Conservation (phyloP, 2,329 filamentous ascomycete genomes). For the Ophiocordyceps robertsii region DNA sequence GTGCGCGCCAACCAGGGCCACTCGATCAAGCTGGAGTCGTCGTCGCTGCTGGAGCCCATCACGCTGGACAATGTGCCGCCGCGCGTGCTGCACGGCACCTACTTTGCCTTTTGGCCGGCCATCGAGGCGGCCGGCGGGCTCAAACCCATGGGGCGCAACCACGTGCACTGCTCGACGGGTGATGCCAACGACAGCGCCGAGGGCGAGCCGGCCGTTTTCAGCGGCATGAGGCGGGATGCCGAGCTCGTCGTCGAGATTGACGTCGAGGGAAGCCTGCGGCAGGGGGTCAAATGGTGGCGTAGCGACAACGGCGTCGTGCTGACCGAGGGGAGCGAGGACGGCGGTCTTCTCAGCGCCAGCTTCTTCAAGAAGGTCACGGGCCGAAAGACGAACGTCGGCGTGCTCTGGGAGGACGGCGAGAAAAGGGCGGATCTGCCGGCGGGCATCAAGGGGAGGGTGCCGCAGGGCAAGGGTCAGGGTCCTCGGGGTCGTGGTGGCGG, state of each 20-base stretch:
- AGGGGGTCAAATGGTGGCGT: conserved; percentile 58
- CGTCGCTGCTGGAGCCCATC: conserved; percentile 56
- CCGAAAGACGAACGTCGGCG: conserved; percentile 41
- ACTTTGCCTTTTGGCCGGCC: conserved; percentile 61
- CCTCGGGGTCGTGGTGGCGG: conserved; percentile 22
- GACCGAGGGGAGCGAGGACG: conserved; percentile 44
- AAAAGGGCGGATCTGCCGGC: conserved; percentile 54
- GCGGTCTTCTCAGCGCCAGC: conserved; percentile 49
- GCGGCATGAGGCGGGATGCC: conserved; percentile 67
- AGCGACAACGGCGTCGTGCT: conserved; percentile 69
- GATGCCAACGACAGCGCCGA: conserved; percentile 29
- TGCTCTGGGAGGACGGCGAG: conserved; percentile 59
- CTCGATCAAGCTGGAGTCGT: conserved; percentile 62
- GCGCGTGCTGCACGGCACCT: conserved; percentile 76
- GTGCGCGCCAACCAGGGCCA: conserved; percentile 97
- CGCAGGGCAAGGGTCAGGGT: conserved; percentile 30
- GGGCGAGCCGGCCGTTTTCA: conserved; percentile 39
- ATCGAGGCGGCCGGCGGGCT: conserved; percentile 71
- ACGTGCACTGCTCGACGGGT: conserved; percentile 80
- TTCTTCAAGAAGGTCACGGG: conserved; percentile 64
- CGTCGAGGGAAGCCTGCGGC: conserved; percentile 49
- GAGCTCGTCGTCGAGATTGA: conserved; percentile 71
- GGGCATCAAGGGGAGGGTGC: conserved; percentile 34
- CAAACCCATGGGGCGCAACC: conserved; percentile 67
- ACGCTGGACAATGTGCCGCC: conserved; percentile 48